A percentile compares a stretch with the other conserved stretches of the same genome.
These are phyloP conservation scores for Fraxinus albicans DNA, from an alignment of 305 asterid genomes.

Conservation along the genomic window DNA sequence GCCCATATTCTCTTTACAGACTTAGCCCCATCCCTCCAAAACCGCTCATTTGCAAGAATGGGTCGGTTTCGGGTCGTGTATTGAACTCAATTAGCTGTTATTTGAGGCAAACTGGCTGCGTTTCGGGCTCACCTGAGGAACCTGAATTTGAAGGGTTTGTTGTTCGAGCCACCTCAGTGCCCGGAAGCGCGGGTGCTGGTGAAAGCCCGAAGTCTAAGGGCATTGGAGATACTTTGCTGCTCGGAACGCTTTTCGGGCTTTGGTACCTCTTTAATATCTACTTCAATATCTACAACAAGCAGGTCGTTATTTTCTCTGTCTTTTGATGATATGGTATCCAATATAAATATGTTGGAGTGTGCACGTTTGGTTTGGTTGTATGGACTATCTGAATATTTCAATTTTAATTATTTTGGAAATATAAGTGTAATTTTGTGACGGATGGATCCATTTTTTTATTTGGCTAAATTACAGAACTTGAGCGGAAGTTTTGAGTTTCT, in stretches of 20 bases:
- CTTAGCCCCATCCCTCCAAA: slow-evolving; percentile 27
- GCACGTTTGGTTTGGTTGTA: too few species aligned
- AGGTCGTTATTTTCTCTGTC: slow-evolving; percentile 36
- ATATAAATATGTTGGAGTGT: too few species aligned
- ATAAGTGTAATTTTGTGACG: too few species aligned
- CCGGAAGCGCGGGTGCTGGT: slow-evolving; percentile 51
- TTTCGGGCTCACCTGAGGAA: slow-evolving; percentile 42
- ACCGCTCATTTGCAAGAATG: slow-evolving; percentile 19
- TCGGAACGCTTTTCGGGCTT: slow-evolving; percentile 73
- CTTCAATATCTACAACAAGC: slow-evolving; percentile 93
- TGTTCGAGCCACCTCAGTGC: slow-evolving; percentile 52
- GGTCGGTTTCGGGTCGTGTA: slow-evolving; percentile 20
- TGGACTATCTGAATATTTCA: too few species aligned
- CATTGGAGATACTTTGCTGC: slow-evolving; percentile 57
- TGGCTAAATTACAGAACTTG: background rate
- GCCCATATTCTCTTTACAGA: slow-evolving; percentile 2
- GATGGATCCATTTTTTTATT: background rate
- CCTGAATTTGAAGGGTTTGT: slow-evolving; percentile 42
- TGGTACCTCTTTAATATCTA: slow-evolving; percentile 91
- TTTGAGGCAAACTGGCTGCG: slow-evolving; percentile 50
- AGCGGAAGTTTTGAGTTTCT: background rate
- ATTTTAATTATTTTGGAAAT: background rate
- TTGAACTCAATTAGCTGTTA: slow-evolving; percentile 47
- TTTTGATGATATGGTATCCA: background rate
- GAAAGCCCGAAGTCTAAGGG: slow-evolving; percentile 50